Evolutionary conservation across 106 monocot genomes (phyloP), one percentile per base, ranked within the genome.

Genomic region (Apostasia shenzhenica): DNA sequence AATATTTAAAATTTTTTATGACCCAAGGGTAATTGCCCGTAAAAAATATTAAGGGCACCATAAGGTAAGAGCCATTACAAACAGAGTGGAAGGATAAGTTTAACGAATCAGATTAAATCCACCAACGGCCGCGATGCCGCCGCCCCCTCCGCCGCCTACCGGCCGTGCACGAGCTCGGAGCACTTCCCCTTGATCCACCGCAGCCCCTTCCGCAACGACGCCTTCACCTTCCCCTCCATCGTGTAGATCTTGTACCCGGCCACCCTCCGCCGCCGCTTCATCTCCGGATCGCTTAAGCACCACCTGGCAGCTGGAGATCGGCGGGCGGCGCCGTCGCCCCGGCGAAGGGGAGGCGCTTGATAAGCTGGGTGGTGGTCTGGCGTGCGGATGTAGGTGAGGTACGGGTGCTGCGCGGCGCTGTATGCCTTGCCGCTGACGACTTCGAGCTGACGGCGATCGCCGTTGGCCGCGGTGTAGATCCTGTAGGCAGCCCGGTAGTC

Each of bases 181-280:
- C 85, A 89, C 67, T 77, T 84, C 49, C 41, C 40, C 64, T 79
- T 85, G 69, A 85, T 72, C 89, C 89, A 89, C 2, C 80, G 57
- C 26, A 76, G 61, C 6, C 85, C 78, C 63, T 63, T 71, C 54
- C 72, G 61, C 14, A 89, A 41, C 58, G 85, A 85, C 12, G 79
- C 50, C 59, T 85, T 89, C 40, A 89, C 59, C 80, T 85, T 89
- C 42, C 82, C 89, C 66, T 89, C 89, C 55, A 80, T 72, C 2
- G 80, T 54, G 73, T 85, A 89, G 7, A 68, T 71, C 69, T 85
- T 89, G 73, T 89, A 89, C 43, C 76, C 70, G 44, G 80, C 85
- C 40, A 89, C 85, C 59, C 89, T 50, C 70, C 77, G 60, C 79
- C 63, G 66, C 70, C 85, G 66, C 72, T 78, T 89, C 77, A 75